Percentiles rank a stretch among this genome's conserved stretches.
These are phyloP conservation scores for Reticulascus tulasneorum DNA, from an alignment of 2,329 filamentous ascomycete species.

Conservation along the genomic window DNA sequence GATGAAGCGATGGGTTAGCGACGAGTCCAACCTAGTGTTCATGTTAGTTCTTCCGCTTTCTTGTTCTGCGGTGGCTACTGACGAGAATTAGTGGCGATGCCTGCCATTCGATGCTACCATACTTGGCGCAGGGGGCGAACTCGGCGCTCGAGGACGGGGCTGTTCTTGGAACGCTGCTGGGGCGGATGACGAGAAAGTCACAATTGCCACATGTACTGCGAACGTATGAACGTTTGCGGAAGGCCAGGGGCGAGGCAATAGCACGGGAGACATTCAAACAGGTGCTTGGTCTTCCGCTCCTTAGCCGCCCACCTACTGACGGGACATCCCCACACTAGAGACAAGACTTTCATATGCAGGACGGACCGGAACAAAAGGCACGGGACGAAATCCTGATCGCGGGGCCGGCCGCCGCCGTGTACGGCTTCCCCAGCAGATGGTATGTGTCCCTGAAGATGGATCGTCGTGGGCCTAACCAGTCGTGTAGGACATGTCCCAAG, in stretches of 20 bases:
- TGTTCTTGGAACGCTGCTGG: constrained; percentile 56
- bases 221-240: constrained; percentile 44
- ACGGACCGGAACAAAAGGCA: constrained; percentile 53
- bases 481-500: constrained; percentile 57
- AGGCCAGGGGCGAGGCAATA: constrained; percentile 48
- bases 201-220: constrained; percentile 40
- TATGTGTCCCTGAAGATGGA: too few species aligned
- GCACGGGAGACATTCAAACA: constrained; percentile 54
- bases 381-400: constrained; percentile 55
- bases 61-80: constrained; percentile 8
- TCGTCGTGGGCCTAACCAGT: too few species aligned
- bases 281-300: background rate
- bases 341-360: constrained; percentile 46
- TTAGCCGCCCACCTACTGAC: background rate
- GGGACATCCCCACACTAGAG: constrained; percentile 28
- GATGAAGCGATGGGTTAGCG: constrained; percentile 51
- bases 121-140: constrained; percentile 64
- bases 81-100: constrained; percentile 45
- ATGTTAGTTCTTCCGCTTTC: constrained; percentile 25
- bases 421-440: constrained; percentile 65
- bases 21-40: constrained; percentile 45
- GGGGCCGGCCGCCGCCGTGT: too few species aligned
- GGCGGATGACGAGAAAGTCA: constrained; percentile 40
- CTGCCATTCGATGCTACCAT: constrained; percentile 62
- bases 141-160: constrained; percentile 66